Evolutionary conservation across 306 rosid genomes (phyloP).

Genomic region (Vicia villosa): DNA sequence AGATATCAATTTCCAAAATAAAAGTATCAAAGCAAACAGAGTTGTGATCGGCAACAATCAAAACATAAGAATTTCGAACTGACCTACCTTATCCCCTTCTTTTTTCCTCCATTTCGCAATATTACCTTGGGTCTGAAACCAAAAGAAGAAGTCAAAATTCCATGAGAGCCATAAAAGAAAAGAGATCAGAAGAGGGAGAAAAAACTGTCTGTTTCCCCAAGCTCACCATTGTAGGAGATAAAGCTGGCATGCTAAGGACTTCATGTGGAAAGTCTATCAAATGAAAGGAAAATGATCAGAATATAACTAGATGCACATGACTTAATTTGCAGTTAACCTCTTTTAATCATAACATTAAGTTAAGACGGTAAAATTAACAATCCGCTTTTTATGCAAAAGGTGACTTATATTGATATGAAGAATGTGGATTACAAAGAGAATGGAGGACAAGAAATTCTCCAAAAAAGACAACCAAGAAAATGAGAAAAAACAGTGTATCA

Average conservation of each 20-base stretch:
- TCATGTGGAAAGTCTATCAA: constrained; percentile 65
- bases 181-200: constrained; percentile 11
- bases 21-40: constrained; percentile 35
- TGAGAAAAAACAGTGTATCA: neutral
- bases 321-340: constrained; percentile 24
- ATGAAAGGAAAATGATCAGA: constrained; percentile 22
- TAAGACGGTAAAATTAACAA: neutral
- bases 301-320: constrained; percentile 13
- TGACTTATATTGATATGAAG: neutral
- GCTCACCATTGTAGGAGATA: constrained; percentile 98
- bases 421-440: neutral
- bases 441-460: neutral
- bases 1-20: constrained; percentile 31
- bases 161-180: constrained; percentile 33
- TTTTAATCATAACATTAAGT: constrained; percentile 17
- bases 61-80: constrained; percentile 21
- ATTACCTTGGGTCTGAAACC: constrained; percentile 85
- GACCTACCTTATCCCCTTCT: constrained; percentile 94
- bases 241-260: constrained; percentile 88
- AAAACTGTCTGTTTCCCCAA: constrained; percentile 17
- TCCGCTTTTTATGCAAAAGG: neutral
- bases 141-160: constrained; percentile 36
- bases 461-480: neutral
- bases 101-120: constrained; percentile 89
- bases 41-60: constrained; percentile 39